Conservation (phyloP, 768 basidiomycete species). For the Psilocybe sp. region DNA sequence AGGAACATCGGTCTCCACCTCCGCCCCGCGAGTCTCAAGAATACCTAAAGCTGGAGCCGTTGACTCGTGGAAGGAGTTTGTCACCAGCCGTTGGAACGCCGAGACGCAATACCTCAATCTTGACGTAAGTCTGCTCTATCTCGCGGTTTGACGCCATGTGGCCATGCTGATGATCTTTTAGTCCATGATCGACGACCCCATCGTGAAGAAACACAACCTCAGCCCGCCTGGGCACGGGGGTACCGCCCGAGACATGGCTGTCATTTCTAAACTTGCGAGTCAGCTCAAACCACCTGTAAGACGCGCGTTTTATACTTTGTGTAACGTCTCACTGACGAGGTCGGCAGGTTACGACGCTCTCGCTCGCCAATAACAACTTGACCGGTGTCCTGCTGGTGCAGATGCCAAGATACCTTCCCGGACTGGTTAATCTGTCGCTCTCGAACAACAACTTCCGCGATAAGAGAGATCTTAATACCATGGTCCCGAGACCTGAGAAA, state of each 20-base stretch:
- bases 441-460: slow-evolving; percentile 72
- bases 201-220: slow-evolving; percentile 70
- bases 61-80: slow-evolving; percentile 75
- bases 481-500: slow-evolving; percentile 58
- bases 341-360: slow-evolving; percentile 71
- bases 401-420: slow-evolving; percentile 74
- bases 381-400: slow-evolving; percentile 57
- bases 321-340: slow-evolving; percentile 8
- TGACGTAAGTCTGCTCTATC: slow-evolving; percentile 54
- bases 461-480: slow-evolving; percentile 68
- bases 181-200: slow-evolving; percentile 77
- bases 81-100: slow-evolving; percentile 69
- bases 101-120: slow-evolving; percentile 74
- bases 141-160: slow-evolving; percentile 8
- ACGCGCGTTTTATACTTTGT: slow-evolving; percentile 1
- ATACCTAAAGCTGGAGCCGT: slow-evolving; percentile 35
- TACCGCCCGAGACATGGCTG: slow-evolving; percentile 63
- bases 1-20: slow-evolving; percentile 9
- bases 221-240: slow-evolving; percentile 70
- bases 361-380: slow-evolving; percentile 73
- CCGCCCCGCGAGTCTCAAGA: slow-evolving; percentile 20
- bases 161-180: slow-evolving; percentile 31
- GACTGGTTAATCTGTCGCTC: slow-evolving; percentile 74
- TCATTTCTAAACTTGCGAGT: slow-evolving; percentile 86
- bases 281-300: slow-evolving; percentile 72